A percentile compares a stretch with the other conserved stretches of the same genome.
phyloP scores from a whole-genome alignment of 2,329 filamentous ascomycete species.

The Proliferodiscus dingleyae region DNA sequence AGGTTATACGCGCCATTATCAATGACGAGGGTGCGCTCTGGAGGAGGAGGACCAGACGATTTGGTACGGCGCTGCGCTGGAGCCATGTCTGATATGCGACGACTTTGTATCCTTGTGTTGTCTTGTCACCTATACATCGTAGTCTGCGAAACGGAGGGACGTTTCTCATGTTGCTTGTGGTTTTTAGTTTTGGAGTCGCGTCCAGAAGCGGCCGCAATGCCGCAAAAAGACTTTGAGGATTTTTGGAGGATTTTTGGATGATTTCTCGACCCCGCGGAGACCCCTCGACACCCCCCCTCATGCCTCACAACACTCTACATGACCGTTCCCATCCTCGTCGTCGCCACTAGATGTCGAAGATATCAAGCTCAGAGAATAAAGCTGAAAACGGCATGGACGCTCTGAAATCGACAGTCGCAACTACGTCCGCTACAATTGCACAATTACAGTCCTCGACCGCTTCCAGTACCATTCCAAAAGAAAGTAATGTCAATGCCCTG shows the following conservation, averaged over 20 bases:
- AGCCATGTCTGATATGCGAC: constrained; percentile 11
- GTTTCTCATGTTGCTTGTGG: too few relatives aligned
- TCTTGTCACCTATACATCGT: background rate
- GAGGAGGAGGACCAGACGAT: constrained; percentile 45
- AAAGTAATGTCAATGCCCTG: constrained; percentile 48
- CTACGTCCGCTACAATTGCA: constrained; percentile 19
- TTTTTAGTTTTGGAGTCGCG: too few relatives aligned
- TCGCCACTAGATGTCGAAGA: background rate
- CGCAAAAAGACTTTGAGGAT: too few relatives aligned
- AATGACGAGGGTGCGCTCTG: constrained; percentile 70
- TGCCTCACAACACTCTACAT: background rate
- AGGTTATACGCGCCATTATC: constrained; percentile 91
- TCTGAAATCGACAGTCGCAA: constrained; percentile 24
- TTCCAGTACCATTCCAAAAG: too few relatives aligned
- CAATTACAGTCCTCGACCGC: constrained; percentile 21
- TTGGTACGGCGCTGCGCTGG: constrained; percentile 43
- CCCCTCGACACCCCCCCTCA: too few relatives aligned
- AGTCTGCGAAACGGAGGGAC: too few relatives aligned
- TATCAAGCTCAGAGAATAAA: constrained; percentile 14
- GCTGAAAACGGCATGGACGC: constrained; percentile 16
- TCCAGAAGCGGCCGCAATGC: too few relatives aligned
- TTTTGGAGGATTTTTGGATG: too few relatives aligned
- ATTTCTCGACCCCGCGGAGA: too few relatives aligned
- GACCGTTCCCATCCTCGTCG: background rate
- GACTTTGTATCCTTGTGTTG: background rate